Percentiles rank a stretch among this genome's conserved stretches.
phyloP scores from a whole-genome alignment of 176 grass and related monocot genomes.

The sorghum (Sorghum bicolor) region DNA sequence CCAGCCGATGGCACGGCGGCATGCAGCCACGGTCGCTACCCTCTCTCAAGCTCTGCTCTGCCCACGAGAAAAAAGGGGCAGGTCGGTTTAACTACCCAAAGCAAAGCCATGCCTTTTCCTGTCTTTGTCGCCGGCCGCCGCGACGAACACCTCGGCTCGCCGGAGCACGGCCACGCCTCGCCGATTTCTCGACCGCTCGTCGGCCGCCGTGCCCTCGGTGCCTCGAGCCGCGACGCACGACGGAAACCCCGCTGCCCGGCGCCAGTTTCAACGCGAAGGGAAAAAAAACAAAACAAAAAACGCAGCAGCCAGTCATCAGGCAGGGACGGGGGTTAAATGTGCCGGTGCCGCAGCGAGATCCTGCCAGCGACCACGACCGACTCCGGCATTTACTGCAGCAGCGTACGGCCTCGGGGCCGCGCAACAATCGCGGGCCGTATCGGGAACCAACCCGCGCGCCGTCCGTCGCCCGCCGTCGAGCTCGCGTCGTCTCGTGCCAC shows the following conservation, averaged over 20 bases:
- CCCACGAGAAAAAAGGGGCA: constrained; percentile 23
- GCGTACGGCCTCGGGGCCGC: constrained; percentile 25
- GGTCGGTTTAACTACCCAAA: constrained; percentile 28
- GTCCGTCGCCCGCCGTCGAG: neutral
- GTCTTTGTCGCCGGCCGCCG: no score
- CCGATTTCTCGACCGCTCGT: no score
- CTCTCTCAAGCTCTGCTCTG: neutral
- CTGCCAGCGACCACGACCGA: neutral
- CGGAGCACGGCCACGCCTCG: no score
- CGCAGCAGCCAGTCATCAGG: neutral
- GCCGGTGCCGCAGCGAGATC: neutral
- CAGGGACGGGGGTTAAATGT: neutral
- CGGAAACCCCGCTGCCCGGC: neutral
- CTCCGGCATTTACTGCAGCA: constrained; percentile 16
- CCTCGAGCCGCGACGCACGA: neutral
- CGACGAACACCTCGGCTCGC: no score
- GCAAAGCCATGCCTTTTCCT: constrained; percentile 1
- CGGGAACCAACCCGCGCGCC: constrained; percentile 29
- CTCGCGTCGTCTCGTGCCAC: neutral
- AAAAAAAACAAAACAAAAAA: neutral
- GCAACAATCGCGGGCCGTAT: constrained; percentile 59
- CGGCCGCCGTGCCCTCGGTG: neutral
- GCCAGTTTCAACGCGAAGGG: neutral
- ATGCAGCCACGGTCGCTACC: neutral
- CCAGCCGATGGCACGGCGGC: neutral